Evolutionary conservation across 257 asterid species (phyloP).

Genomic region (Nicotiana noctiflora): DNA sequence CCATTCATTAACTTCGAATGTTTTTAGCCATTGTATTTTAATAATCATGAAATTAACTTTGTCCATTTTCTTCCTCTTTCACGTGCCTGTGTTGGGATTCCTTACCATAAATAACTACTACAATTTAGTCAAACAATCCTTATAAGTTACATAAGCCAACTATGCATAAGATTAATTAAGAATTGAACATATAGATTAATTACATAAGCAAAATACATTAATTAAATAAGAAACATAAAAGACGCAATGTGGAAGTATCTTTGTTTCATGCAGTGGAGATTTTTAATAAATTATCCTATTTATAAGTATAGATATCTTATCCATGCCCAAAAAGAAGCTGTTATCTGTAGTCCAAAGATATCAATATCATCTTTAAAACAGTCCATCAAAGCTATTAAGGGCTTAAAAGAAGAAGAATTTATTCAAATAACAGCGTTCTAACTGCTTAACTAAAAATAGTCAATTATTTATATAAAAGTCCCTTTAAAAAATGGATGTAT

Average conservation of each 20-base stretch:
- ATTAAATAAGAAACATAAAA: background rate
- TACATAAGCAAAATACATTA: background rate
- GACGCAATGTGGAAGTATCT: background rate
- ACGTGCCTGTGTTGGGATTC: background rate
- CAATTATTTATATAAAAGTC: too few species aligned
- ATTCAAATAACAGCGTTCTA: too few species aligned
- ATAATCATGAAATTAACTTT: background rate
- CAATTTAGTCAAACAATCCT: background rate
- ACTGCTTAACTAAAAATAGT: too few species aligned
- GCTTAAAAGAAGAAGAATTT: too few species aligned
- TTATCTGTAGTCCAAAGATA: background rate
- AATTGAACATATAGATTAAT: background rate
- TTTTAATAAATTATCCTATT: background rate
- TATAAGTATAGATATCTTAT: too few species aligned
- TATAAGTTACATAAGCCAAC: background rate
- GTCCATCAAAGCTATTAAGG: background rate
- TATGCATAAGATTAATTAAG: background rate
- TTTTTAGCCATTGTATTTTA: background rate
- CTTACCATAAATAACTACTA: background rate
- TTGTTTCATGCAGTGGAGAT: background rate
- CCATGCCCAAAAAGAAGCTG: too few species aligned
- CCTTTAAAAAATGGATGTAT: background rate
- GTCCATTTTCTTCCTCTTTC: constrained; percentile 1
- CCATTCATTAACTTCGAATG: background rate
- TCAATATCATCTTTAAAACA: background rate